Conservation (phyloP, 805 yeast species). For the Teunomyces aglyptinius region DNA sequence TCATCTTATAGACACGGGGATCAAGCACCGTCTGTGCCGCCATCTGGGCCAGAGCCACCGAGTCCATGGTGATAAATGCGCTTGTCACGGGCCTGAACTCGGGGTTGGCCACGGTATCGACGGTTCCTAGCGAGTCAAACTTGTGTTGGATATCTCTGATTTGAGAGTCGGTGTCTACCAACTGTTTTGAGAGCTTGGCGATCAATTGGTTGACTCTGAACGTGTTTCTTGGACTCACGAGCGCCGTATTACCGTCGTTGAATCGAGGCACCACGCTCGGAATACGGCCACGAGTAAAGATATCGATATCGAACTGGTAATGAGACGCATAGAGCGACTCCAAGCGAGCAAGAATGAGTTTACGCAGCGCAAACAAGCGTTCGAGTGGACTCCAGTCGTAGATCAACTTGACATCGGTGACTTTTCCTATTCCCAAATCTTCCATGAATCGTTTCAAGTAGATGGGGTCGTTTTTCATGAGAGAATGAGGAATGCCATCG, state of each 20-base stretch:
- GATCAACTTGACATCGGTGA: slow-evolving; percentile 48
- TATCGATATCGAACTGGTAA: slow-evolving; percentile 43
- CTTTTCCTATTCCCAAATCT: slow-evolving; percentile 54
- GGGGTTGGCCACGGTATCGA: slow-evolving; percentile 23
- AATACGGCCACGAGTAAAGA: slow-evolving; percentile 30
- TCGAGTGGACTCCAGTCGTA: slow-evolving; percentile 46
- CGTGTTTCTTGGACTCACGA: neutral
- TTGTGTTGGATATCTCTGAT: slow-evolving; percentile 34
- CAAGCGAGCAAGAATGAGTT: slow-evolving; percentile 26
- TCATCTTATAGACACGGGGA: slow-evolving; percentile 43
- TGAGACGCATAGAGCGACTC: slow-evolving; percentile 43
- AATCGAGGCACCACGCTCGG: slow-evolving; percentile 30
- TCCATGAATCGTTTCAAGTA: slow-evolving; percentile 50
- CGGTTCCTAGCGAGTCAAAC: slow-evolving; percentile 29
- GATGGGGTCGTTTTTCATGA: slow-evolving; percentile 38
- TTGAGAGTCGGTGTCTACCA: slow-evolving; percentile 37
- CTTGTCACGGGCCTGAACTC: slow-evolving; percentile 40
- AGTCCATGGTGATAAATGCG: slow-evolving; percentile 50
- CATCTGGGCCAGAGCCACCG: slow-evolving; percentile 50
- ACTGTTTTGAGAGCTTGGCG: slow-evolving; percentile 28
- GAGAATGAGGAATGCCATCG: slow-evolving; percentile 51
- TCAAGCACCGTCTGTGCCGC: slow-evolving; percentile 47
- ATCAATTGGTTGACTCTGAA: slow-evolving; percentile 23
- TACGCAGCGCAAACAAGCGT: slow-evolving; percentile 34
- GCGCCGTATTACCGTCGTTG: slow-evolving; percentile 10